A percentile compares a stretch with the other conserved stretches of the same genome.
Evolutionary conservation across 805 yeast species (phyloP).

Genomic region (Zygotorulaspora danielsina): DNA sequence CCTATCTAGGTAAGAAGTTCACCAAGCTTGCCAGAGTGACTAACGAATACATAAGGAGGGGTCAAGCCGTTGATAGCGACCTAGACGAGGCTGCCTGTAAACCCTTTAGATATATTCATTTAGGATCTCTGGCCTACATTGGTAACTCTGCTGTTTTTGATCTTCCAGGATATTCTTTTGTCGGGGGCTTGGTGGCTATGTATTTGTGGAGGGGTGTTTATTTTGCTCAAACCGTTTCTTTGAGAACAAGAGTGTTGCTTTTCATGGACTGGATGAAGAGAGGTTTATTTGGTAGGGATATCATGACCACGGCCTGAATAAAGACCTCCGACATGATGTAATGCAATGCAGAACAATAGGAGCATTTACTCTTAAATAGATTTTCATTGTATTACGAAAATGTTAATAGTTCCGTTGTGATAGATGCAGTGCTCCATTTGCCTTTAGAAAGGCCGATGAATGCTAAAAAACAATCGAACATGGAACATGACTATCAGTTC

Average conservation of each 20-base stretch:
- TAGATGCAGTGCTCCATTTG: too few species aligned
- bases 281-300: slow-evolving; percentile 52
- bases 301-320: slow-evolving; percentile 28
- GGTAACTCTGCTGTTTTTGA: slow-evolving; percentile 72
- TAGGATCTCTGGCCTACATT: slow-evolving; percentile 64
- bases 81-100: slow-evolving; percentile 45
- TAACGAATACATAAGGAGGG: slow-evolving; percentile 24
- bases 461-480: too few species aligned
- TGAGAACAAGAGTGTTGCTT: slow-evolving; percentile 58
- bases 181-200: slow-evolving; percentile 67
- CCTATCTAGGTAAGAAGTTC: slow-evolving; percentile 57
- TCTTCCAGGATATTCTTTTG: slow-evolving; percentile 53
- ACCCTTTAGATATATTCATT: slow-evolving; percentile 59
- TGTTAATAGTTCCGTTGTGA: neutral
- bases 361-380: neutral
- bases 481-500: too few species aligned
- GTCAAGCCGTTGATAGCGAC: slow-evolving; percentile 10
- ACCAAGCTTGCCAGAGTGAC: slow-evolving; percentile 47
- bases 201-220: slow-evolving; percentile 69
- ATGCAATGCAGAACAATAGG: too few species aligned
- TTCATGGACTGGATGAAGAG: slow-evolving; percentile 68
- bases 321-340: neutral
- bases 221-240: slow-evolving; percentile 62
- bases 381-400: neutral
- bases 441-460: too few species aligned